A percentile compares a stretch with the other conserved stretches of the same genome.
Conservation (phyloP, 1,139 yeast species). For the Casaregolazyma suthepensis region DNA sequence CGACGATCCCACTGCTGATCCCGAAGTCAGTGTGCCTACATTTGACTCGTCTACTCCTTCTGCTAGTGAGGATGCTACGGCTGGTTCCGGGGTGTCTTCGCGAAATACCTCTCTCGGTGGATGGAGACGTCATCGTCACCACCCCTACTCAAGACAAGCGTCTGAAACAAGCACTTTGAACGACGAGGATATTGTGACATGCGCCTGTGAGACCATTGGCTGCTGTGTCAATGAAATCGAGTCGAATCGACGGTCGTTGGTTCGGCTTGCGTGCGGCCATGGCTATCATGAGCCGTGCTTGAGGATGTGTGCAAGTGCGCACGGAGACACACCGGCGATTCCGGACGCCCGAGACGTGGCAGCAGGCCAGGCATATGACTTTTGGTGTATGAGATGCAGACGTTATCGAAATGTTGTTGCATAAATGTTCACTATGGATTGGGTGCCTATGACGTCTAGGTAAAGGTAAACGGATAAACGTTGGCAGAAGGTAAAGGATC, state of each 20-base stretch:
- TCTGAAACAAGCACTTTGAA: background rate
- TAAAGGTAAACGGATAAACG: background rate
- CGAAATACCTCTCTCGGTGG: background rate
- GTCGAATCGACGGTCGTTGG: conserved; percentile 11
- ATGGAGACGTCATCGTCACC: conserved; percentile 10
- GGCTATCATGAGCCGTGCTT: conserved; percentile 28
- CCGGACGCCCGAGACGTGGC: conserved; percentile 19
- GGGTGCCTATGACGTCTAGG: background rate
- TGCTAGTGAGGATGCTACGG: background rate
- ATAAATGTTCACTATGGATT: background rate
- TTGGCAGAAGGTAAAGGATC: too few species aligned
- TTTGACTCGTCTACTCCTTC: background rate
- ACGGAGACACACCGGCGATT: conserved; percentile 25
- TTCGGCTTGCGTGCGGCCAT: conserved; percentile 27
- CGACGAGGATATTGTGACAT: conserved; percentile 5
- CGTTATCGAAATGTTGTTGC: conserved; percentile 20
- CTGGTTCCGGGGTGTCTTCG: background rate
- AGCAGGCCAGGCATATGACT: conserved; percentile 18
- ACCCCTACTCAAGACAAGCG: conserved; percentile 16
- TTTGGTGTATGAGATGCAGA: conserved; percentile 29
- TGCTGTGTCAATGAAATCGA: conserved; percentile 18
- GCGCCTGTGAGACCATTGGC: conserved; percentile 25
- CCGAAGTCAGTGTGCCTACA: background rate
- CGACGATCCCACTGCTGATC: background rate
- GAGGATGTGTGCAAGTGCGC: conserved; percentile 25